Base-by-base conservation (phyloP, 2,329 filamentous ascomycete species). In the Penicillium sp. region DNA sequence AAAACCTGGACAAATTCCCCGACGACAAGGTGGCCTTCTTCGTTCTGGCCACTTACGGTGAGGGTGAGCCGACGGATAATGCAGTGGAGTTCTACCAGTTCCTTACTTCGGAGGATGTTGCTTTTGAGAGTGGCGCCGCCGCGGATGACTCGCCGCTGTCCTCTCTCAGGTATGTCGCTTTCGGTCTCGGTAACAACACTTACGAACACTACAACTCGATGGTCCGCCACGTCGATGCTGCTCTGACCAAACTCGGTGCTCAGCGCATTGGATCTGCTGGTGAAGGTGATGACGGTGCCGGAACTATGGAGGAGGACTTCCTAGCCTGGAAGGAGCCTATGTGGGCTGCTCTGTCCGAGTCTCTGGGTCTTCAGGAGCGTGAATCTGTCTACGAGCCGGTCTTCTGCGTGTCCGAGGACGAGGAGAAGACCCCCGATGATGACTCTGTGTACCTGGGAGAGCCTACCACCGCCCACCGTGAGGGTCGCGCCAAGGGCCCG, bases 201-300 rank as follows among this genome's bases (percentile, higher is more conserved):
- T 99, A 99, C 75, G 95, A 99, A 75, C 95, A 99, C 82, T 99
- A 97, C 84, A 99, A 99, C 81, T 90, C 90, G 52, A 96, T 99
- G 92, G 93, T 99, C 59, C 92, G 93, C 75, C 91, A 93, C 62
- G 88, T 98, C 57, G 87, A 95, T 78, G 87, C 89, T 74, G 88
- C 87, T 61, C 81, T 99, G 58, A 83, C 87, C 70, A 93, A 90
- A 70, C 83, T 96, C 21, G 95, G 95, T 60, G 95, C 90, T 13
- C 83, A 87, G 71, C 85, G 92, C 65, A 91, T 99, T 66, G 93
- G 95, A 46, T 82, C 88, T 57, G 92, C 93, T 55, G 95, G 96
- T 67, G 93, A 98, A 80, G 95, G 95, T 70, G 95, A 99, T 69
- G 95, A 99, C 74, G 95, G 96, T 63, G 93, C 95, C 64, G 95